Conservation (phyloP, 345 rosid genomes). For the Salix arbutifolia region DNA sequence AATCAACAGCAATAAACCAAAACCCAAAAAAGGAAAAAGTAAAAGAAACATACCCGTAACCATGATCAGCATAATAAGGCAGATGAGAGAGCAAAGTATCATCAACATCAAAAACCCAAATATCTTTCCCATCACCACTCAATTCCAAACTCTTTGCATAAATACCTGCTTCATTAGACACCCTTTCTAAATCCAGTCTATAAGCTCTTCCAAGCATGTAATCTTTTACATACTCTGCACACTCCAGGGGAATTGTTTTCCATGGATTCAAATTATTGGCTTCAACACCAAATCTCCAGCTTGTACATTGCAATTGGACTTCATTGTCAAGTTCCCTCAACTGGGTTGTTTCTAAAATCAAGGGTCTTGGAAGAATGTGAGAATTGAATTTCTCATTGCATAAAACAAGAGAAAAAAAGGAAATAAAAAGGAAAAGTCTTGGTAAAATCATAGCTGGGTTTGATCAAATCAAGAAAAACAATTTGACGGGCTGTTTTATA, state of each 20-base stretch:
- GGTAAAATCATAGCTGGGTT: constrained; percentile 30
- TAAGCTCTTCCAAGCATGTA: constrained; percentile 67
- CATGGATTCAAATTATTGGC: constrained; percentile 76
- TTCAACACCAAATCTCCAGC: constrained; percentile 91
- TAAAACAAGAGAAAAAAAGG: constrained; percentile 30
- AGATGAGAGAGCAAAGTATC: constrained; percentile 92
- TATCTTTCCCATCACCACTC: constrained; percentile 67
- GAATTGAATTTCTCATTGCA: constrained; percentile 36
- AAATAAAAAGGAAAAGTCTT: constrained; percentile 32
- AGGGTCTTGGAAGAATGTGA: constrained; percentile 49
- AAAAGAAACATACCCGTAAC: constrained; percentile 48
- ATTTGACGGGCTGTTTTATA: too few relatives aligned
- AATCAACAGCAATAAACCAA: neutral
- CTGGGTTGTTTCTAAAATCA: constrained; percentile 43
- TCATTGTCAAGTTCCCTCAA: constrained; percentile 40
- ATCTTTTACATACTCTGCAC: constrained; percentile 59
- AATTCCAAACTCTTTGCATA: constrained; percentile 52
- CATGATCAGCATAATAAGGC: constrained; percentile 73
- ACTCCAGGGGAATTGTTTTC: constrained; percentile 71
- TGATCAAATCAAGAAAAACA: too few relatives aligned
- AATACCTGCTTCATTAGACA: constrained; percentile 52
- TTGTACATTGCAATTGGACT: constrained; percentile 54
- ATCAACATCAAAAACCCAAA: constrained; percentile 83
- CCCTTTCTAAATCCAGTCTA: constrained; percentile 54
- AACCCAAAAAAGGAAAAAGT: neutral